Base-by-base conservation (phyloP, 225 moss, liverwort and hornwort species). In the Pseudisothecium myosuroides region DNA sequence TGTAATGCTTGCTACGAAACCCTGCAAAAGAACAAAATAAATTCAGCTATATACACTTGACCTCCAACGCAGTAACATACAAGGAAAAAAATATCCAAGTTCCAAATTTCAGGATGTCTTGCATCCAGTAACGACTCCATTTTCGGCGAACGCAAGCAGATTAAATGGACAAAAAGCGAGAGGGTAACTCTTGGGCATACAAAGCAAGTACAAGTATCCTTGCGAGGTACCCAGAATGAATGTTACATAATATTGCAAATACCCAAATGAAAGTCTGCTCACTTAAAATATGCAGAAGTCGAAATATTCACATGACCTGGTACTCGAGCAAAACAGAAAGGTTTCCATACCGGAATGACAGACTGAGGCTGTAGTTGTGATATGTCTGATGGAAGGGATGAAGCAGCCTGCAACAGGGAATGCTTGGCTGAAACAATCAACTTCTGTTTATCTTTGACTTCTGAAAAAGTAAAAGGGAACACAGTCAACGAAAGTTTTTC, bases 351-450 rank as follows among this genome's bases (percentile, higher is more conserved):
- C 90, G 96, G 96, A 84, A 96, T 92, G 71, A 99, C 94, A 91
- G 95, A 92, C 66, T 93, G 92, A 50, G 91, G 87, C 87, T 95
- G 95, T 27, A 99, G 89, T 85, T 99, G 96, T n/a, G 95, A 96
- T 90, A 97, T 89, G 91, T 97, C 96, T 87, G 95, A 94, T 91
- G 99, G 99, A 84, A 99, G 88, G 81, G 88, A 88, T 76, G 92
- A 90, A 86, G 91, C 95, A 65, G 94, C 94, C 89, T 96, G 94
- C 92, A 97, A 49, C 78, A 99, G 89, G 41, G 99, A 99, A 83
- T 91, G 94, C 90, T 99, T 99, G 50, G 97, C 96, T 90, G 99
- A 99, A 81, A 99, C 89, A 86, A 95, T 86, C 92, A 96, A 39
- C 93, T 94, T 96, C 87, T 93, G 90, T 66, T 92, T 93, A 49